Conservation (phyloP, 2,329 filamentous ascomycete species). For the Alternaria dauci region DNA sequence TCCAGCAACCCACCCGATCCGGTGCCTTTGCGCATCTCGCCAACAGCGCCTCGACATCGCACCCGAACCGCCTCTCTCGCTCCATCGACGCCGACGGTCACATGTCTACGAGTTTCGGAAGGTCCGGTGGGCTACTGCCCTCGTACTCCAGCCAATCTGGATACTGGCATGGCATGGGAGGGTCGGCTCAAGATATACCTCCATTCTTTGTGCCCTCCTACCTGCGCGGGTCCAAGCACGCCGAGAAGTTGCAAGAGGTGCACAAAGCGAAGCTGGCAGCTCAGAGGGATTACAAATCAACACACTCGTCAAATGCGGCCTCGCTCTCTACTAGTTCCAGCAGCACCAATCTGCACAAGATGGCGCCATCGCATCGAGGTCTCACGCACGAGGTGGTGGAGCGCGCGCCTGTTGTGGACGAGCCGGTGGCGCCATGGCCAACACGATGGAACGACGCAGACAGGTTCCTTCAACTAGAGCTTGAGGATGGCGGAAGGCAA, state of each 20-base stretch:
- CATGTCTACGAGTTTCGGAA: slow-evolving; percentile 55
- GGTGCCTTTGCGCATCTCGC: slow-evolving; percentile 65
- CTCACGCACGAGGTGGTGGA: slow-evolving; percentile 87
- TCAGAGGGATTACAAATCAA: slow-evolving; percentile 54
- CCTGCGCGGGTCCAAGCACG: slow-evolving; percentile 78
- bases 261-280: slow-evolving; percentile 67
- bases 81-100: slow-evolving; percentile 61
- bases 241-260: slow-evolving; percentile 75
- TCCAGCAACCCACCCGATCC: slow-evolving; percentile 45
- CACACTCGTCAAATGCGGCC: slow-evolving; percentile 56
- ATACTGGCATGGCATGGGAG: slow-evolving; percentile 41
- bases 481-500: slow-evolving; percentile 76
- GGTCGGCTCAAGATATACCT: slow-evolving; percentile 44
- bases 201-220: slow-evolving; percentile 86
- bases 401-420: slow-evolving; percentile 67
- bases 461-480: slow-evolving; percentile 75
- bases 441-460: slow-evolving; percentile 83
- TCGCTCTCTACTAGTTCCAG: slow-evolving; percentile 65
- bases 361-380: slow-evolving; percentile 73
- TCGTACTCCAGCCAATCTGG: slow-evolving; percentile 60
- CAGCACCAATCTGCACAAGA: slow-evolving; percentile 67
- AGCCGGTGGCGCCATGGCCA: slow-evolving; percentile 75
- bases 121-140: slow-evolving; percentile 52
- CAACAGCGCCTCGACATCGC: slow-evolving; percentile 54
- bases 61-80: slow-evolving; percentile 46